Percentiles rank a stretch among this genome's conserved stretches.
phyloP scores from a whole-genome alignment of 2,329 filamentous ascomycete genomes.

The Pyricularia sp. region DNA sequence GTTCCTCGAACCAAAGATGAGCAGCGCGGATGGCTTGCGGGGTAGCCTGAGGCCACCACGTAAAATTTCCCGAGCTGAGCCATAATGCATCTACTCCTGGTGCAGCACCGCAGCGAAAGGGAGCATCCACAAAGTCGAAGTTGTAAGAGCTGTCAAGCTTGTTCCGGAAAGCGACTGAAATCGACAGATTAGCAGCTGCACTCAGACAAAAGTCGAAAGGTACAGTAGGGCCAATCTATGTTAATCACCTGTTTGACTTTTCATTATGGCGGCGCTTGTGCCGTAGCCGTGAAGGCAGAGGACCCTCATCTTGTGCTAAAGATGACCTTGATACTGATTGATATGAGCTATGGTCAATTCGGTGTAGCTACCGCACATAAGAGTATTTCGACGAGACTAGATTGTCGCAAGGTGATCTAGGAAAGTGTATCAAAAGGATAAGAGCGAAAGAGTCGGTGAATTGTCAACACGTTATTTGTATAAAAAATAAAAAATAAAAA shows the following conservation, averaged over 20 bases:
- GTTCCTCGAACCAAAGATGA: conserved; percentile 23
- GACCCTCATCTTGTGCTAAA: conserved; percentile 17
- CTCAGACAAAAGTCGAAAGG: neutral
- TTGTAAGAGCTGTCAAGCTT: conserved; percentile 20
- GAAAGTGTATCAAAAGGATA: neutral
- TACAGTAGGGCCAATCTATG: neutral
- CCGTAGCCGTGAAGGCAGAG: conserved; percentile 28
- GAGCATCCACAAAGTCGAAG: conserved; percentile 26
- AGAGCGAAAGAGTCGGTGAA: neutral
- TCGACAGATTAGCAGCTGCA: neutral
- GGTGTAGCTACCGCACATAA: neutral
- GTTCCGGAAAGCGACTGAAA: conserved; percentile 22
- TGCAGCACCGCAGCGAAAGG: conserved; percentile 19
- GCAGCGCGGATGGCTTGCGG: conserved; percentile 22
- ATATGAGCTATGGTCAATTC: neutral
- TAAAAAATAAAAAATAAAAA: neutral
- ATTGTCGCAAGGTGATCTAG: neutral
- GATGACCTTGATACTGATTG: neutral
- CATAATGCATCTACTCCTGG: conserved; percentile 24
- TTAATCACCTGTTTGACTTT: conserved; percentile 23
- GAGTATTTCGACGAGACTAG: neutral
- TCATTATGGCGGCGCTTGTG: conserved; percentile 25
- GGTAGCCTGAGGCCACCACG: conserved; percentile 20
- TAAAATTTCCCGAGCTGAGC: conserved; percentile 15
- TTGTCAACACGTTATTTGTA: neutral